These are phyloP conservation scores for Zoysia pacifica DNA, from an alignment of 176 grass and related monocot genomes.

Conservation along the genomic window DNA sequence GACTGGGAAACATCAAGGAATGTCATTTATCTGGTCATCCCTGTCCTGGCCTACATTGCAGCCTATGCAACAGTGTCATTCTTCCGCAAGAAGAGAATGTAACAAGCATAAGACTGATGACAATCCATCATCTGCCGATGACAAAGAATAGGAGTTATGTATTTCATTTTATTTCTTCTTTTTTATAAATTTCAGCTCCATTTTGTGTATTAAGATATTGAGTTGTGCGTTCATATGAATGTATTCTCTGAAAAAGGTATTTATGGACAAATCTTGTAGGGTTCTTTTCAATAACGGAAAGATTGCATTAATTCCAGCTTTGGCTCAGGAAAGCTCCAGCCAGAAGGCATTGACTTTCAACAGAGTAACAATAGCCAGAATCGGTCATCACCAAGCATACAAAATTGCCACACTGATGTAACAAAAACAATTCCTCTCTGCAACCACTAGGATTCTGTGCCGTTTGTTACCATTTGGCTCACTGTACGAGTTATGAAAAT, in stretches of 20 bases:
- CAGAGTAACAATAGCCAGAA: no score
- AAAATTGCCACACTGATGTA: no score
- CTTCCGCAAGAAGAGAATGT: neutral
- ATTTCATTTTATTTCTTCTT: neutral
- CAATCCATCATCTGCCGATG: neutral
- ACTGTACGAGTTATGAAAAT: no score
- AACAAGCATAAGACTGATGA: neutral
- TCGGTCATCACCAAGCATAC: no score
- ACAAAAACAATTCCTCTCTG: no score
- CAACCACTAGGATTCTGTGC: no score
- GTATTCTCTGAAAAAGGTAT: neutral
- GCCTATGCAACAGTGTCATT: neutral
- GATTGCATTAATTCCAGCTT: no score
- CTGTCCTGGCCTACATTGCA: conserved; percentile 42
- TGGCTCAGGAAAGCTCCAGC: no score
- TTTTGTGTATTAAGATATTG: neutral
- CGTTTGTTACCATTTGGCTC: no score
- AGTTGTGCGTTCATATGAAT: neutral
- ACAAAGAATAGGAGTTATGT: neutral
- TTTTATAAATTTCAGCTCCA: neutral
- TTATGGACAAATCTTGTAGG: neutral
- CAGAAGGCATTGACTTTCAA: no score
- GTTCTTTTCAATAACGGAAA: neutral
- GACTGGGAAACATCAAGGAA: conserved; percentile 31
- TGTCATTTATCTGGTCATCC: conserved; percentile 40